Conservation (phyloP, 352 stramenopile genomes). For the Pythium brachiatum region DNA sequence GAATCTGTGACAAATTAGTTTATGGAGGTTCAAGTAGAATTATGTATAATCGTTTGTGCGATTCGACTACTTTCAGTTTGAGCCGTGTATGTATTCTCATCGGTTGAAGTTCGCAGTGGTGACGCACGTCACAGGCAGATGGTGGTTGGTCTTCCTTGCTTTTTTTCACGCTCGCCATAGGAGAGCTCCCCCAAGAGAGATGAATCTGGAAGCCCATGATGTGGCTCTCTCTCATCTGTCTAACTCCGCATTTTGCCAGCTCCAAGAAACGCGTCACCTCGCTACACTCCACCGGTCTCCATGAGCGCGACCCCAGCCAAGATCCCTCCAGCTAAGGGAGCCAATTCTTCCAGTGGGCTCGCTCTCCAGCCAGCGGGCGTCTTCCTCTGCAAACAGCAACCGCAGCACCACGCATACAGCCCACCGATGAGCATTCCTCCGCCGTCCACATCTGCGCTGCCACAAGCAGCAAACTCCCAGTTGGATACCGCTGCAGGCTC, state of each 20-base stretch:
- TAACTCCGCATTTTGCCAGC: slow-evolving; percentile 1
- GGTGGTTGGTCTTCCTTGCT: slow-evolving; percentile 11
- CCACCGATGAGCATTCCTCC: slow-evolving; percentile 20
- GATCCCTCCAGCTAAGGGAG: not conserved
- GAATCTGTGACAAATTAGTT: not conserved
- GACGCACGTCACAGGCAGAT: slow-evolving; percentile 25
- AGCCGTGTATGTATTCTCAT: slow-evolving; percentile 9
- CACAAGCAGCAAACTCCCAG: not conserved
- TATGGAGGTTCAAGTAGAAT: not conserved
- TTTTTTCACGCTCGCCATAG: not conserved
- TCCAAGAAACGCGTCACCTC: not conserved
- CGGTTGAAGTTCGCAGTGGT: slow-evolving; percentile 15
- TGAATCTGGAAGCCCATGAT: slow-evolving; percentile 3
- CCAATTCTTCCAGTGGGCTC: not conserved
- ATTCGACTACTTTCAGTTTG: not conserved
- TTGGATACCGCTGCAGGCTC: slow-evolving; percentile 1
- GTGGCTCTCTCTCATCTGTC: not conserved
- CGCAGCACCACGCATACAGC: slow-evolving; percentile 5
- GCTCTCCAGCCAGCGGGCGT: slow-evolving; percentile 14
- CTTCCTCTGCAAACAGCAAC: slow-evolving; percentile 7
- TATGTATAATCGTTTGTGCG: not conserved
- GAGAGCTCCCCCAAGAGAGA: not conserved
- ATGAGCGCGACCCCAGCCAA: slow-evolving; percentile 6
- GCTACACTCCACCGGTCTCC: not conserved
- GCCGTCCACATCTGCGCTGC: not conserved